Conservation (phyloP, 2,329 filamentous ascomycete species). For the Ophiostoma australiae region DNA sequence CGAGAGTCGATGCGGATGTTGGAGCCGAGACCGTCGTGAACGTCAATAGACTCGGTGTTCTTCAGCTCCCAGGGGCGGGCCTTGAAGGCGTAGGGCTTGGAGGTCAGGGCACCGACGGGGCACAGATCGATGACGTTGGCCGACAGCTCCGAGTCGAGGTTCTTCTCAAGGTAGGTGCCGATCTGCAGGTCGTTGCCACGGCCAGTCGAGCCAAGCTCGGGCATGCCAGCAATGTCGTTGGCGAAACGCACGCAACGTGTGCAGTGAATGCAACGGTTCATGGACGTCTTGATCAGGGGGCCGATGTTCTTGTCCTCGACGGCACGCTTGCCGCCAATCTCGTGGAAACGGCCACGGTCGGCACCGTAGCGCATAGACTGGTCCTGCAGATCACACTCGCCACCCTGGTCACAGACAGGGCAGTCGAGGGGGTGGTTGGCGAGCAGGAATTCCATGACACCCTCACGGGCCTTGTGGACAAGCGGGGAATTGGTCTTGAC, state of each 20-base stretch:
- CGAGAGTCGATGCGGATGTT: constrained; percentile 92
- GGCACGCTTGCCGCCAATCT: constrained; percentile 89
- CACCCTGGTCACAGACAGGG: constrained; percentile 97
- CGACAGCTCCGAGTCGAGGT: constrained; percentile 89
- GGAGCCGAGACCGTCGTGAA: constrained; percentile 85
- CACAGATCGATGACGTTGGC: constrained; percentile 98
- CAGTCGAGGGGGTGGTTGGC: constrained; percentile 96
- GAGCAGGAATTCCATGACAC: constrained; percentile 97
- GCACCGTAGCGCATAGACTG: constrained; percentile 98
- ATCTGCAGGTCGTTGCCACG: constrained; percentile 98
- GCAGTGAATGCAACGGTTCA: constrained; percentile 99
- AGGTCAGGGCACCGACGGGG: constrained; percentile 92
- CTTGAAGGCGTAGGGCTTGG: constrained; percentile 96
- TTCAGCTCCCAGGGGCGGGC: constrained; percentile 96
- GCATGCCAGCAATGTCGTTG: constrained; percentile 93
- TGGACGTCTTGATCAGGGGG: constrained; percentile 96
- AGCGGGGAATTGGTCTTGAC: constrained; percentile 97
- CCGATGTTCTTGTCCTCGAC: constrained; percentile 99
- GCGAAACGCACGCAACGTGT: constrained; percentile 96
- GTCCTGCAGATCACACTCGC: constrained; percentile 97
- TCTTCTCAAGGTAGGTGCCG: constrained; percentile 92
- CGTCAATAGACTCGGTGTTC: constrained; percentile 92
- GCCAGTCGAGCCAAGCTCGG: constrained; percentile 88
- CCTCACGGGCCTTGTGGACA: constrained; percentile 95
- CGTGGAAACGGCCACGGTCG: constrained; percentile 94